Percentiles rank a stretch among this genome's conserved stretches.
Conservation (phyloP, 129 eudicot genomes). For the Logfia minima region DNA sequence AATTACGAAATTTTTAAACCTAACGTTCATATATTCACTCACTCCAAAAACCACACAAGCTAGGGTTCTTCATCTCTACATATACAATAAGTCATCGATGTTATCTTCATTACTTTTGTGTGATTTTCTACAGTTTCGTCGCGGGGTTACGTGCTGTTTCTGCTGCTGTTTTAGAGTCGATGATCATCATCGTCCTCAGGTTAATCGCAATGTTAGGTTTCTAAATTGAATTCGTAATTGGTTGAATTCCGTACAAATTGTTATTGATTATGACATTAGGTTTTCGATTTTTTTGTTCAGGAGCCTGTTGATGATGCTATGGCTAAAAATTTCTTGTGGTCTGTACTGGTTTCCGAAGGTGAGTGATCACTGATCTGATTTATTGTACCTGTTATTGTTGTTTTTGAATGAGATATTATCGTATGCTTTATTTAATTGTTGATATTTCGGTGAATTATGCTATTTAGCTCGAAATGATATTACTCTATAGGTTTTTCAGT, state of each 20-base stretch:
- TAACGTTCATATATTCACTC: slow-evolving; percentile 14
- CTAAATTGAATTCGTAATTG: not conserved
- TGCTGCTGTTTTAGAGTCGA: slow-evolving; percentile 53
- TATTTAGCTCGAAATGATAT: not conserved
- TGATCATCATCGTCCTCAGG: slow-evolving; percentile 33
- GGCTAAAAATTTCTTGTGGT: slow-evolving; percentile 16
- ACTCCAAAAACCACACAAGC: slow-evolving; percentile 24
- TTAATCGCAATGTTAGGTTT: slow-evolving; percentile 13
- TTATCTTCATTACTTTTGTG: slow-evolving; percentile 25
- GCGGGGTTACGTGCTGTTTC: slow-evolving; percentile 47
- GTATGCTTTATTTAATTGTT: too few relatives aligned
- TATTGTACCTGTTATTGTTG: not conserved
- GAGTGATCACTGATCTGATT: not conserved
- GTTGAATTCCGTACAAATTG: not conserved
- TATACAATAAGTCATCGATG: slow-evolving; percentile 7
- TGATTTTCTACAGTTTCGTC: slow-evolving; percentile 24
- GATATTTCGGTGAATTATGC: not conserved
- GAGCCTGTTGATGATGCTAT: slow-evolving; percentile 5
- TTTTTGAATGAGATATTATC: not conserved
- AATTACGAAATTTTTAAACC: slow-evolving; percentile 18
- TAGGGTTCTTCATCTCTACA: slow-evolving; percentile 23
- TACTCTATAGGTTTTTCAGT: not conserved
- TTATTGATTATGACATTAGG: not conserved
- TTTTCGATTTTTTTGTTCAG: not conserved
- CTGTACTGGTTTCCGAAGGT: slow-evolving; percentile 18